A percentile compares a stretch with the other conserved stretches of the same genome.
phyloP scores from a whole-genome alignment of 2,329 filamentous ascomycete genomes.

The Hypoxylon sp. region DNA sequence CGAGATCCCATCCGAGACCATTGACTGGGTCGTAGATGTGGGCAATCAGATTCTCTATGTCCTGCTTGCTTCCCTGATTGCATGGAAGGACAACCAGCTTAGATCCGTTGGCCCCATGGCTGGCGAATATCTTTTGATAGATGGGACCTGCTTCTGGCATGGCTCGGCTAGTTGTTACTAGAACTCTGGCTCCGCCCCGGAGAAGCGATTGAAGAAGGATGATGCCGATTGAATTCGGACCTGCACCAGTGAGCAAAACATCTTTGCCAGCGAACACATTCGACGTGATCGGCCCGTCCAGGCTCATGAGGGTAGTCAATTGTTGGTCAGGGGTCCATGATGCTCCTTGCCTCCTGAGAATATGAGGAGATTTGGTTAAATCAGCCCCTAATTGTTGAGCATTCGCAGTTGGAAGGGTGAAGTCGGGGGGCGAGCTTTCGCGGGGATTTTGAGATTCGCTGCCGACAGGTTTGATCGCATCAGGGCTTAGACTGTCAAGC shows the following conservation, averaged over 20 bases:
- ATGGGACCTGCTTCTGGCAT: constrained; percentile 50
- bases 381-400: not conserved
- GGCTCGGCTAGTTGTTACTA: constrained; percentile 58
- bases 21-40: constrained; percentile 56
- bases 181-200: constrained; percentile 49
- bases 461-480: not conserved
- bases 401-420: not conserved
- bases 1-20: constrained; percentile 56
- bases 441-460: not conserved
- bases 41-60: constrained; percentile 55
- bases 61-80: constrained; percentile 59
- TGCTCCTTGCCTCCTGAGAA: constrained; percentile 34
- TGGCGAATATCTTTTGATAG: constrained; percentile 56
- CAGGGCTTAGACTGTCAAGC: constrained; percentile 20
- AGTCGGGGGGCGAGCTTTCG: not conserved
- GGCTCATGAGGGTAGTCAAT: constrained; percentile 30
- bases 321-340: constrained; percentile 34
- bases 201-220: constrained; percentile 41
- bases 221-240: constrained; percentile 45
- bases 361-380: constrained; percentile 29
- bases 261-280: constrained; percentile 36
- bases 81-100: constrained; percentile 57
- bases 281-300: not conserved
- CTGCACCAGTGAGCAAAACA: constrained; percentile 43
- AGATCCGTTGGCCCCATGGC: constrained; percentile 54